Base-by-base conservation (phyloP, 441 rosid genomes). In the Arabidopsis lyrata region DNA sequence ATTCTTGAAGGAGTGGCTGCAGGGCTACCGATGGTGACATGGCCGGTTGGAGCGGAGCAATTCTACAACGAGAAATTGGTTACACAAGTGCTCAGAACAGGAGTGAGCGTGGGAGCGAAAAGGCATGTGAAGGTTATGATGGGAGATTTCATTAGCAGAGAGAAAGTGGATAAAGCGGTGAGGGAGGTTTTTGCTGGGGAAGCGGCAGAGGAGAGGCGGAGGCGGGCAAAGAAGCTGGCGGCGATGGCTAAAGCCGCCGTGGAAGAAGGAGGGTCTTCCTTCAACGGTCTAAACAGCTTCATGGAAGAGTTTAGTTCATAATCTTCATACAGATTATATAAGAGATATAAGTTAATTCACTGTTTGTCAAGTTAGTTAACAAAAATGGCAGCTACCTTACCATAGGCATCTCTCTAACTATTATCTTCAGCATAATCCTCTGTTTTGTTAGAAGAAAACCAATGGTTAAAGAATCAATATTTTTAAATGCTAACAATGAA, bases 201-300 rank as follows among this genome's bases (percentile, higher is more conserved):
- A n/a, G 81, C 75, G 44, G 91, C 84, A 8, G 83, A 77, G 73
- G 90, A 82, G 70, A 81, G 82, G 85, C 83, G 88, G 4, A 47
- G 3, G 11, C 80, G 69, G 50, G 84, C 83, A 0, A 68, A 67
- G 44, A 73, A 16, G 2, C 45, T 84, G 1, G 81, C 73, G 8
- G 75, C 72, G 63, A 76, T 75, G 83, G 91, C 91, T 6, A 80
- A 66, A 69, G 80, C 70, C 10, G 88, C 88, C 0, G 84, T 84
- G 10, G 80, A 81, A 63, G 82, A 80, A 61, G 88, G 85, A 27
- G 95, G 97, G n/a, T 87, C 97, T 7, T 61, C 66, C n/a, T n/a
- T 41, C 10, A 61, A 61, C 8, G 66, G 41, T 14, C 5, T 61
- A 27, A 61, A 61, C 13, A 41, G 8, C 1, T 42, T 61, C 32